Base-by-base conservation (phyloP, 176 grass and related monocot species). In the Oryza longistaminata region DNA sequence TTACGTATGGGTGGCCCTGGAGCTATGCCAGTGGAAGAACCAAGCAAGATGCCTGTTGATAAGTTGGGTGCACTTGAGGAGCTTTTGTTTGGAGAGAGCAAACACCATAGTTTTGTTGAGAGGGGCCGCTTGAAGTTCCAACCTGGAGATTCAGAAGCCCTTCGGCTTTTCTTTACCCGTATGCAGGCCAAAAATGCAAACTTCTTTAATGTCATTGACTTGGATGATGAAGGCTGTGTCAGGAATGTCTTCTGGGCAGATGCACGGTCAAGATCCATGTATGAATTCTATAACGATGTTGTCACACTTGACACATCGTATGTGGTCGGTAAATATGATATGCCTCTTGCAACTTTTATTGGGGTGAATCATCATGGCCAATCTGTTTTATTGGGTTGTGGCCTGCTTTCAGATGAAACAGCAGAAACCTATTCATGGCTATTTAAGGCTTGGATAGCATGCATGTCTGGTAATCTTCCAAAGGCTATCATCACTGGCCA, bases 151-250 rank as follows among this genome's bases (percentile, higher is more conserved):
- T 87, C 93, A 17, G 96, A 98, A 88, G 86, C 91, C 33, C 84
- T 95, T 83, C 76, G 91, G 15, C 80, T 98, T 77, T 98, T 98
- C 88, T 96, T 96, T 58, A 98, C 96, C 14, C 86, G 89, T 70
- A 98, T 98, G 93, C 96, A 98, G 37, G 96, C 96, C 7, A 98
- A 94, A 84, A 98, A 94, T 90, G 75, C 91, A 21, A 96, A 87
- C 71, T 98, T 98, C 85, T 98, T 94, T 82, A 92, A 88, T 60
- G 86, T 94, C 9, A 85, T 95, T 22, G 96, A 95, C 91, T 85
- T 98, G 75, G 96, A 98, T 49, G 85, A 93, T 67, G 93, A 95
- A 84, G 93, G 96, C 15, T 79, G 80, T 76, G 64, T 82, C 44
- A 89, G 96, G 65, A 91, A 93, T 88, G 89, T 86, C 68, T 98